These are phyloP conservation scores for Nakaseomyces bracarensis DNA, from an alignment of 1,139 yeast genomes.

Conservation along the genomic window DNA sequence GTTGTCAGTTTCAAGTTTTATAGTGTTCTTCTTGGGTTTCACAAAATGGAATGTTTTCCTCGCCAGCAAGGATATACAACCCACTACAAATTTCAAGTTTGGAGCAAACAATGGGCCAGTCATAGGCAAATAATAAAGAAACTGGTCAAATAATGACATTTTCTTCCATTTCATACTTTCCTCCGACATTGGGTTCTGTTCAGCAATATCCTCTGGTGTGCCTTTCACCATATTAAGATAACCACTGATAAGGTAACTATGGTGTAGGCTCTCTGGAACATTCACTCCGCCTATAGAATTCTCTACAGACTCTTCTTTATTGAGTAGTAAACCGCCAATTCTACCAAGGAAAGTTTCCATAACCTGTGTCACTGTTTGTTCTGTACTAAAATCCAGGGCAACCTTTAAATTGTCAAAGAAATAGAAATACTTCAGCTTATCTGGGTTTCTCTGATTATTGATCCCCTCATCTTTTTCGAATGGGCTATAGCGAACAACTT, in stretches of 20 bases:
- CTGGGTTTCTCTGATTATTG: constrained; percentile 1
- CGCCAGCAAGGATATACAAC: constrained; percentile 1
- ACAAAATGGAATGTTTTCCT: not conserved
- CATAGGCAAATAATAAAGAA: not conserved
- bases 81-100: not conserved
- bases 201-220: constrained; percentile 10
- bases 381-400: not conserved
- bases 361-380: not conserved
- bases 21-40: not conserved
- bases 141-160: not conserved
- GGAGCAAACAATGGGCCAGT: not conserved
- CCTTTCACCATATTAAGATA: constrained; percentile 13
- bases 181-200: not conserved
- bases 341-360: not conserved
- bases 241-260: constrained; percentile 12
- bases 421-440: not conserved
- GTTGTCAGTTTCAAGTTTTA: not conserved
- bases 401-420: constrained; percentile 1
- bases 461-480: not conserved
- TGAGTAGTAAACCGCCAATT: not conserved
- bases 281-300: not conserved
- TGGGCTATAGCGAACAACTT: not conserved
- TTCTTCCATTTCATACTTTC: not conserved
- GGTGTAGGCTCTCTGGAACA: not conserved
- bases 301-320: not conserved